Base-by-base conservation (phyloP, 2,329 filamentous ascomycete genomes). In the Arthroderma uncinatum region DNA sequence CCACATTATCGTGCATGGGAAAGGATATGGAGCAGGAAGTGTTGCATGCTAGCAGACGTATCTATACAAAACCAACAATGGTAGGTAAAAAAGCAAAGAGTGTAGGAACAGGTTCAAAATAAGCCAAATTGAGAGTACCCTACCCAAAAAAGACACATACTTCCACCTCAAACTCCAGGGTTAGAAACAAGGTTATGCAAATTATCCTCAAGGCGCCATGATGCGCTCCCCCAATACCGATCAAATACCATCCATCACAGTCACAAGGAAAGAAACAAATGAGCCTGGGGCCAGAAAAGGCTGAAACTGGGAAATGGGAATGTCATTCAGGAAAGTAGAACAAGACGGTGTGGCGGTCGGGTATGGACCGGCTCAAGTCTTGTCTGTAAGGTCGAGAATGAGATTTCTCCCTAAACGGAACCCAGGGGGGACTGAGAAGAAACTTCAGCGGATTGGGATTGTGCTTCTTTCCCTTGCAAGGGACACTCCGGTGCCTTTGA, bases 401-500 rank as follows among this genome's bases (percentile, higher is more conserved):
- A 6, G 25, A 23, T 19, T 23, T 9, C 33, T 14, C 28, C 23
- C 33, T 50, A 23, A 14, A 9, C 10, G 14, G 33, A 54, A 39
- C 16, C n/a, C 7, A 50, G n/a, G 2, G 47, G 25, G 33, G 47
- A 30, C 6, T 50, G 47, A 16, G 47, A 34, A 2, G 47, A n/a
- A 1, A 50, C 25, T 28, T 60, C 59, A 4, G 59, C 25, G 4
- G 59, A 56, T n/a, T 52, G 57, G 14, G 54, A 42, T 37, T 58
- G 53, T 19, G 47, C 56, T 37, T 58, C 56, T 55, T 60, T 60
- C 19, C 53, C 58, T 30, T 53, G 16, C 2, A 25, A 23, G 2
- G 50, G 4, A 9, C 12, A 8, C 1, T 33, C 42, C n/a, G 40
- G 50, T 28, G 42, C 52, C 10, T 12, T 55, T 21, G 58, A 14